Percentiles rank a stretch among this genome's conserved stretches.
Evolutionary conservation across 352 stramenopile species (phyloP).

Genomic region (Globisporangium paddicum): DNA sequence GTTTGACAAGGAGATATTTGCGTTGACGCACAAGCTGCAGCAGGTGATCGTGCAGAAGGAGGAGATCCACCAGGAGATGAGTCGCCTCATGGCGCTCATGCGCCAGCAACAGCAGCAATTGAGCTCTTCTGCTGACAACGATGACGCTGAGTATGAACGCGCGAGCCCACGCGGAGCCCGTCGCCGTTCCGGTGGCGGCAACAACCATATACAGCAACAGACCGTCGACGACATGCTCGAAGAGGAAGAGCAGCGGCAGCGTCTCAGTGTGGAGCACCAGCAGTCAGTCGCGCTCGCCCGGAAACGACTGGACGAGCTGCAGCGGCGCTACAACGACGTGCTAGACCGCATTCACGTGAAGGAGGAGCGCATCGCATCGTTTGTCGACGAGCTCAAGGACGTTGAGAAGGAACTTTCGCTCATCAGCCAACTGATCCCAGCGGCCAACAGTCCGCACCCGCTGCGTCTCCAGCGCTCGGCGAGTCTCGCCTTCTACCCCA

Average conservation of each 20-base stretch:
- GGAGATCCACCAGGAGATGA: constrained; percentile 72
- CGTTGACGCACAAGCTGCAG: constrained; percentile 67
- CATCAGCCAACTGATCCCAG: constrained; percentile 30
- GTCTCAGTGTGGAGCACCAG: constrained; percentile 32
- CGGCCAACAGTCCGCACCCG: constrained; percentile 19
- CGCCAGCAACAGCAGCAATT: constrained; percentile 7
- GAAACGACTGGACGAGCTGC: constrained; percentile 29
- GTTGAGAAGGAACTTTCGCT: constrained; percentile 51
- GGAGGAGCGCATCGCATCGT: constrained; percentile 36
- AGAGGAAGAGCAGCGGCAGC: constrained; percentile 6
- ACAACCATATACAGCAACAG: background rate
- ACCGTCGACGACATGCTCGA: constrained; percentile 19
- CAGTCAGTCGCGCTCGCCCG: constrained; percentile 16
- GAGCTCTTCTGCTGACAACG: background rate
- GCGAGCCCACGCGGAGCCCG: background rate
- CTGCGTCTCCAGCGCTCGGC: constrained; percentile 15
- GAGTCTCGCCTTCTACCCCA: constrained; percentile 24
- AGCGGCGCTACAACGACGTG: constrained; percentile 38
- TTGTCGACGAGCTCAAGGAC: constrained; percentile 55
- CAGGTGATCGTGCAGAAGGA: constrained; percentile 74
- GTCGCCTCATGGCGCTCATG: constrained; percentile 39
- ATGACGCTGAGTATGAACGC: background rate
- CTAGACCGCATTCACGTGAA: constrained; percentile 47
- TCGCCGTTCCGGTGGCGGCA: background rate
- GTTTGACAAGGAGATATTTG: constrained; percentile 80